A percentile compares a stretch with the other conserved stretches of the same genome.
phyloP scores from a whole-genome alignment of 345 rosid species.

The Syzygium jambos region DNA sequence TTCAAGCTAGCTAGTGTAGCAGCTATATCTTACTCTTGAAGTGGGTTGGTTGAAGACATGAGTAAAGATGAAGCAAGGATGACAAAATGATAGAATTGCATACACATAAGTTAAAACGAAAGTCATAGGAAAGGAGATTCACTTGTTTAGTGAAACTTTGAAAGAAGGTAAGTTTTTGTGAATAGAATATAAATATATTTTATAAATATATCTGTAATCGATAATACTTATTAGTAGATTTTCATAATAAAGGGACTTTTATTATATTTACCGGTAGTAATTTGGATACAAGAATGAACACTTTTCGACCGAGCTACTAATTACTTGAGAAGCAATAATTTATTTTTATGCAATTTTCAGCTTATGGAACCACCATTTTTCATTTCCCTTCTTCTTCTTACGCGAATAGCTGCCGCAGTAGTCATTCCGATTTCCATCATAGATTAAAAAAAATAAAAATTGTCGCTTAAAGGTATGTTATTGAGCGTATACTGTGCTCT shows the following conservation, averaged over 20 bases:
- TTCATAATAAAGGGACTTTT: not conserved
- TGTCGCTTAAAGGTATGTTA: not conserved
- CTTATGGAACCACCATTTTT: not conserved
- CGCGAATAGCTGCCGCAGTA: not conserved
- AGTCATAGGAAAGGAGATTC: not conserved
- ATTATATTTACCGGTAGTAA: not conserved
- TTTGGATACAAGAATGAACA: not conserved
- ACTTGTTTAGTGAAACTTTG: not conserved
- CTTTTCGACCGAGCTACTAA: not conserved
- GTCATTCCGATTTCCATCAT: not conserved
- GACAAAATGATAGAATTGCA: not conserved
- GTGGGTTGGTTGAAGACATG: not conserved
- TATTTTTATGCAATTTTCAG: not conserved
- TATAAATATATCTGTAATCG: not conserved
- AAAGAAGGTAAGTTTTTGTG: not conserved
- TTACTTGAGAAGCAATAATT: not conserved
- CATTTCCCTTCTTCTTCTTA: not conserved
- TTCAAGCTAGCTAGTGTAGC: not conserved
- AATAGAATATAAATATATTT: not conserved
- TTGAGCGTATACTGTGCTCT: not conserved
- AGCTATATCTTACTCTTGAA: not conserved
- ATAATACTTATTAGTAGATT: not conserved
- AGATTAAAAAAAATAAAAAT: not conserved
- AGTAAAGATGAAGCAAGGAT: not conserved
- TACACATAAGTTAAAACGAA: not conserved